phyloP scores from a whole-genome alignment of 2,329 filamentous ascomycete species.

The Colletotrichum cereale region DNA sequence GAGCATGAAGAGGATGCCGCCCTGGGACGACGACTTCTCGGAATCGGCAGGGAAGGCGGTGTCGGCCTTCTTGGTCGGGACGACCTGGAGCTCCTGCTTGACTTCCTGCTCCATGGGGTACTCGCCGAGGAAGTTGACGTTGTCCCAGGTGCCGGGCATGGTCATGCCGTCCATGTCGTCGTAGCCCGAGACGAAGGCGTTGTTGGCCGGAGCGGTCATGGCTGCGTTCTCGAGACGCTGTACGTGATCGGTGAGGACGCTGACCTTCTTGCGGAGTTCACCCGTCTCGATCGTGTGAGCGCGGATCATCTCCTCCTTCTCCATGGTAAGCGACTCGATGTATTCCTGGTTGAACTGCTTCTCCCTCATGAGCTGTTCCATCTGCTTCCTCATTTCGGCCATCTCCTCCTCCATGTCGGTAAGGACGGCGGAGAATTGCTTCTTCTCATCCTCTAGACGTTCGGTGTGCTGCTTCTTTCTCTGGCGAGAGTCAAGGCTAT shows the following conservation, averaged over 20 bases:
- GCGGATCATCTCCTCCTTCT: constrained; percentile 93
- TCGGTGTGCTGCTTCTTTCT: constrained; percentile 99
- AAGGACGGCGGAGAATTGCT: constrained; percentile 84
- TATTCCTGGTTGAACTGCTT: constrained; percentile 81
- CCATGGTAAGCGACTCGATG: constrained; percentile 81
- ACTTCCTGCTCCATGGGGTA: constrained; percentile 73
- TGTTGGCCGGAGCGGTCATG: constrained; percentile 58
- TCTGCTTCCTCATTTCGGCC: constrained; percentile 73
- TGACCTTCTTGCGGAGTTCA: constrained; percentile 92
- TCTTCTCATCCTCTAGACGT: constrained; percentile 96
- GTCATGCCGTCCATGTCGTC: constrained; percentile 86
- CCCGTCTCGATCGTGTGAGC: constrained; percentile 90
- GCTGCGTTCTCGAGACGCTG: constrained; percentile 76
- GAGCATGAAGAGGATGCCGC: constrained; percentile 91
- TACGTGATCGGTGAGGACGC: constrained; percentile 80
- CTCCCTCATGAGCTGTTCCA: constrained; percentile 78
- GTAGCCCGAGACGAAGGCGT: constrained; percentile 78
- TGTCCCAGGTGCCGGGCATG: constrained; percentile 87
- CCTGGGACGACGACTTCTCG: constrained; percentile 79
- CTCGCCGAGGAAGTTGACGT: constrained; percentile 81
- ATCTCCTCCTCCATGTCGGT: constrained; percentile 84
- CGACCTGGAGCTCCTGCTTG: constrained; percentile 70
- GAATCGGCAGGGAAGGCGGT: constrained; percentile 59
- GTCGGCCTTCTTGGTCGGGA: constrained; percentile 67
- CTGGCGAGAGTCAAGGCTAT: constrained; percentile 92